These are phyloP conservation scores for Scenedesmus sp. DNA, from an alignment of 163 green algal species.

Conservation along the genomic window DNA sequence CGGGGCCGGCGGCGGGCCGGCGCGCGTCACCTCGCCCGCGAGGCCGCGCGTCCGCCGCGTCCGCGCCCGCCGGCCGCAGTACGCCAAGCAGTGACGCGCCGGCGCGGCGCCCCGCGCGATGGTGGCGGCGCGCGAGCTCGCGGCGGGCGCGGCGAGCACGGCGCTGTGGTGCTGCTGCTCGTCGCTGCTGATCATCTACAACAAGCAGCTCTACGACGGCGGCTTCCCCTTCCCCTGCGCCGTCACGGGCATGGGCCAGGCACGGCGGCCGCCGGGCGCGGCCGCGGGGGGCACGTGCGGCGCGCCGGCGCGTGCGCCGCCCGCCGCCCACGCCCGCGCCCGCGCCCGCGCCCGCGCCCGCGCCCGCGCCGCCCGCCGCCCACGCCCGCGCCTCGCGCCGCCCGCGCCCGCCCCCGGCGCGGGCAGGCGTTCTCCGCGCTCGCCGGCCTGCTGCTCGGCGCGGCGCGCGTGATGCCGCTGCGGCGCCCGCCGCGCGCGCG, in stretches of 20 bases:
- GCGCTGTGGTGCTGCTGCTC: conserved; percentile 68
- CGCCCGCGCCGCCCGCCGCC: too few species aligned
- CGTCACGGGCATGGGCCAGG: conserved; percentile 58
- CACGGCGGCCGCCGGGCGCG: background rate
- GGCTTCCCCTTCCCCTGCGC: conserved; percentile 57
- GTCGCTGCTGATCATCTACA: conserved; percentile 78
- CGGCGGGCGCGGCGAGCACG: conserved; percentile 47
- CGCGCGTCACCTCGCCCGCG: too few species aligned
- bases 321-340: too few species aligned
- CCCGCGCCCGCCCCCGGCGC: too few species aligned
- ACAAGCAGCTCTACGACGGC: conserved; percentile 67
- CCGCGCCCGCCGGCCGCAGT: conserved; percentile 31
- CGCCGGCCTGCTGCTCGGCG: conserved; percentile 43
- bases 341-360: background rate
- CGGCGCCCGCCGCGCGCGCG: conserved; percentile 17
- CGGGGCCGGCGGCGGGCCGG: too few species aligned
- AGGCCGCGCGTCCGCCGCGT: too few species aligned
- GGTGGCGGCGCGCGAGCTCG: background rate
- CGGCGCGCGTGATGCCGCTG: conserved; percentile 35
- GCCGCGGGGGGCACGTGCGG: too few species aligned
- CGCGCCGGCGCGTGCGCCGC: too few species aligned
- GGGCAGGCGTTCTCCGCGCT: conserved; percentile 37
- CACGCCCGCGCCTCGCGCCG: too few species aligned
- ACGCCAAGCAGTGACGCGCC: conserved; percentile 21
- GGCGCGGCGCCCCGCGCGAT: too few species aligned